Evolutionary conservation across 1,284 basidiomycete species (phyloP).

Genomic region (Thelephora terrestris): DNA sequence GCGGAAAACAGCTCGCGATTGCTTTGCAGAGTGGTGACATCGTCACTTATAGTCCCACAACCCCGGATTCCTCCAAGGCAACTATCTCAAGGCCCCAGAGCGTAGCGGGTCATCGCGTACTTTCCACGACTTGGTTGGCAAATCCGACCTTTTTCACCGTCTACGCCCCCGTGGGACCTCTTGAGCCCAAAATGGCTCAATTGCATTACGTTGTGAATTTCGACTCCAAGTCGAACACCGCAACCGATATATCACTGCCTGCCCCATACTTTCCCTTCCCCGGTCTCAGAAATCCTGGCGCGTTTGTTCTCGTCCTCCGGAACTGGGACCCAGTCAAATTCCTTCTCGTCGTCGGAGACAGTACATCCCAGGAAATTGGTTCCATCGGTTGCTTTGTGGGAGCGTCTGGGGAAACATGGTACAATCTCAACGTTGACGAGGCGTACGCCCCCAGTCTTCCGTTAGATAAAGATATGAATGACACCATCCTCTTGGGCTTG

Average conservation of each 20-base stretch:
- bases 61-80: constrained; percentile 44
- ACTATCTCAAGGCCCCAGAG: constrained; percentile 47
- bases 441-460: constrained; percentile 60
- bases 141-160: constrained; percentile 64
- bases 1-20: constrained; percentile 78
- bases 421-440: constrained; percentile 66
- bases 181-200: constrained; percentile 36
- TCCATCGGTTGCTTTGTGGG: constrained; percentile 44
- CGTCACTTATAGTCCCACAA: constrained; percentile 54
- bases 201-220: constrained; percentile 52
- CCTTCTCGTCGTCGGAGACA: constrained; percentile 62
- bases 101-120: constrained; percentile 36
- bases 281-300: constrained; percentile 40
- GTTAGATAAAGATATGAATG: constrained; percentile 57
- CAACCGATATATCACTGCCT: constrained; percentile 37
- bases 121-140: constrained; percentile 61
- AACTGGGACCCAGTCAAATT: constrained; percentile 57
- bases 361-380: constrained; percentile 69
- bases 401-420: constrained; percentile 42
- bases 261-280: constrained; percentile 45
- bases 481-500: constrained; percentile 63
- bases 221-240: constrained; percentile 46
- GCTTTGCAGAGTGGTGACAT: constrained; percentile 67
- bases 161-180: constrained; percentile 41
- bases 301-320: constrained; percentile 45